phyloP scores from a whole-genome alignment of 345 rosid species.

The Citrus maxima region DNA sequence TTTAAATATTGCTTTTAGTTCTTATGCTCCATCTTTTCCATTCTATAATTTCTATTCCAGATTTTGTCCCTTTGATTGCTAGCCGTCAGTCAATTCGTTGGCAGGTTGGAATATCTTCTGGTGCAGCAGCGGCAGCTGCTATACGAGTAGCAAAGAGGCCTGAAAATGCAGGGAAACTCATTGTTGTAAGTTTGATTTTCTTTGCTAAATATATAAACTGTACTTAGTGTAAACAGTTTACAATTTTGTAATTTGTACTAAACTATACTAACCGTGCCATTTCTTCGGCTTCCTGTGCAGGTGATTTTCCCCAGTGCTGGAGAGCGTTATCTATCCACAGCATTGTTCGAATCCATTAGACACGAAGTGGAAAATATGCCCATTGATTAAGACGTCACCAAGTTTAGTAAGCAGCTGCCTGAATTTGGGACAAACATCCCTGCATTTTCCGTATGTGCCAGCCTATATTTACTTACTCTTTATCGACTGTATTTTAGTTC shows the following conservation, averaged over 20 bases:
- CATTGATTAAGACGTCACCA: constrained; percentile 23
- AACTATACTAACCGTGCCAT: neutral
- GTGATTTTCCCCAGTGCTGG: constrained; percentile 72
- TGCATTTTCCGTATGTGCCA: neutral
- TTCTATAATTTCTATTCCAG: neutral
- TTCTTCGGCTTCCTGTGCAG: constrained; percentile 26
- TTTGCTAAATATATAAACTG: neutral
- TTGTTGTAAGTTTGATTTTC: constrained; percentile 36
- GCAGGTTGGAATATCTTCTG: constrained; percentile 61
- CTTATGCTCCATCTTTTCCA: neutral
- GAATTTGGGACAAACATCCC: neutral
- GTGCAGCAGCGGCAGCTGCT: constrained; percentile 58
- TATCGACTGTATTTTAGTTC: no score
- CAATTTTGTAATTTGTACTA: no score
- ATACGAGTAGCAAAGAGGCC: constrained; percentile 49
- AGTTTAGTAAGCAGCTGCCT: neutral
- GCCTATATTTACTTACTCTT: neutral
- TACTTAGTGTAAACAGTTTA: neutral
- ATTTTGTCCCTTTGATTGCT: neutral
- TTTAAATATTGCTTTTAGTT: neutral
- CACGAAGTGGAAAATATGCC: constrained; percentile 49
- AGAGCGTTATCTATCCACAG: constrained; percentile 69
- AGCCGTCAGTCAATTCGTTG: neutral
- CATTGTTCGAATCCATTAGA: constrained; percentile 51
- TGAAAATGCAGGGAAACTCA: constrained; percentile 50